Conservation (phyloP, 1,284 basidiomycete genomes). For the Trichosporon asahii region DNA sequence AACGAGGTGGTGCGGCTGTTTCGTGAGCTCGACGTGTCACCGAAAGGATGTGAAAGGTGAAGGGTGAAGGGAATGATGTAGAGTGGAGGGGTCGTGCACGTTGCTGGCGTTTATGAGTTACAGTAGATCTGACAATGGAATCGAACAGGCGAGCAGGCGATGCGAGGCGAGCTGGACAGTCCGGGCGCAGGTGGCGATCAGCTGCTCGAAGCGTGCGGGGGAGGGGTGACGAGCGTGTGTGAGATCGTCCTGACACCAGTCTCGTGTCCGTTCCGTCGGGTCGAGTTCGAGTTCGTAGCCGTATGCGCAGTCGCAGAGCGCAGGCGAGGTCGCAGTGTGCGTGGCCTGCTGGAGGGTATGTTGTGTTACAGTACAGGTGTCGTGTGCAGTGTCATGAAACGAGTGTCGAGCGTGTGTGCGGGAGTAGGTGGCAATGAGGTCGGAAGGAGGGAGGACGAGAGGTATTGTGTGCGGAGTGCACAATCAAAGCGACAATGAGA, state of each 20-base stretch:
- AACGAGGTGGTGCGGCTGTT: not conserved
- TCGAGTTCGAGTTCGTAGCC: not conserved
- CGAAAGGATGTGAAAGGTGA: not conserved
- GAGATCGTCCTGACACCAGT: not conserved
- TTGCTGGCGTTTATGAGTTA: not conserved
- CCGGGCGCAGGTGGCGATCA: not conserved
- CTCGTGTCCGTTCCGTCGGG: no score
- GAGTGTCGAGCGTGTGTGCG: no score
- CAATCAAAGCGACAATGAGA: no score
- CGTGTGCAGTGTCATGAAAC: not conserved
- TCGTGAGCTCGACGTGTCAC: not conserved
- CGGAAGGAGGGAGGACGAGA: no score
- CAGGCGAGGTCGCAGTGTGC: not conserved
- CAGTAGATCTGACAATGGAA: not conserved
- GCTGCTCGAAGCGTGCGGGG: not conserved
- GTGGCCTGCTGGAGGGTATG: not conserved
- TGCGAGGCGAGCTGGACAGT: no score
- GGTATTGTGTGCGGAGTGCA: no score
- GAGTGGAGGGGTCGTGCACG: not conserved
- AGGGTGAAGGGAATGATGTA: not conserved
- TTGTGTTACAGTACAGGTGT: not conserved
- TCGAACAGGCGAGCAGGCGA: not conserved
- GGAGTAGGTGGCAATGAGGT: no score
- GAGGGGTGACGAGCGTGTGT: not conserved
- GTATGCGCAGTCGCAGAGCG: not conserved